Evolutionary conservation across 192 early-diverging fungal genomes (phyloP).

Genomic region (Gaertneriomyces sp.): DNA sequence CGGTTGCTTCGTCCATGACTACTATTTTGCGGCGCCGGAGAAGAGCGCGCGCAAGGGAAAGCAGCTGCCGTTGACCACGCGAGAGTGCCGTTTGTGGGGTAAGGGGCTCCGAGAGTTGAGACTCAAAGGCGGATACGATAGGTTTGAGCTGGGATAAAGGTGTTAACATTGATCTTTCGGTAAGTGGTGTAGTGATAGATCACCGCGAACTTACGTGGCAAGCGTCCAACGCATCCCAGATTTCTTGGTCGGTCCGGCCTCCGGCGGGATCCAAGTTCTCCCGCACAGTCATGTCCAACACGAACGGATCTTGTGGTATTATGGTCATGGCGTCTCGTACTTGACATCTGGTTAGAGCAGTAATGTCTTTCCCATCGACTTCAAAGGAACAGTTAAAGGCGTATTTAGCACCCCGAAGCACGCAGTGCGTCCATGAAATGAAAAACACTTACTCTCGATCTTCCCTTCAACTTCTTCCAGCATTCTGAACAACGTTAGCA

Average conservation of each 20-base stretch:
- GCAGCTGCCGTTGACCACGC: slow-evolving; percentile 61
- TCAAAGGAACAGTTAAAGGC: slow-evolving; percentile 24
- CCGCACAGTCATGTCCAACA: slow-evolving; percentile 41
- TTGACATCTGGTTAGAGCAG: slow-evolving; percentile 25
- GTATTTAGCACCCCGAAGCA: too few species aligned
- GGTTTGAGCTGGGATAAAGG: too few species aligned
- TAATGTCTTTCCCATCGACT: slow-evolving; percentile 41
- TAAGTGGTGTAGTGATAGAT: too few species aligned
- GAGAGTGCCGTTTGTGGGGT: too few species aligned
- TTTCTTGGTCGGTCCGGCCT: not conserved
- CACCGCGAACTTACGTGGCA: too few species aligned
- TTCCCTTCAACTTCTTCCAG: slow-evolving; percentile 34
- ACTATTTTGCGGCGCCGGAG: slow-evolving; percentile 41
- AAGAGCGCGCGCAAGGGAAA: slow-evolving; percentile 51
- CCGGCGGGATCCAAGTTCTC: slow-evolving; percentile 60
- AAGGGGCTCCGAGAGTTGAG: too few species aligned
- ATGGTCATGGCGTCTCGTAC: slow-evolving; percentile 32
- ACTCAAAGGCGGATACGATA: too few species aligned
- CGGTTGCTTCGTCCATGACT: slow-evolving; percentile 51
- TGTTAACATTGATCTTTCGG: too few species aligned
- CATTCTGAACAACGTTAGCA: slow-evolving; percentile 41
- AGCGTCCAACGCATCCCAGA: not conserved
- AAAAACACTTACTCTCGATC: too few species aligned
- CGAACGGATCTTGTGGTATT: slow-evolving; percentile 45
- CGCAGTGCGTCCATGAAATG: too few species aligned